These are phyloP conservation scores for Candida maris DNA, from an alignment of 805 yeast genomes.

Conservation along the genomic window DNA sequence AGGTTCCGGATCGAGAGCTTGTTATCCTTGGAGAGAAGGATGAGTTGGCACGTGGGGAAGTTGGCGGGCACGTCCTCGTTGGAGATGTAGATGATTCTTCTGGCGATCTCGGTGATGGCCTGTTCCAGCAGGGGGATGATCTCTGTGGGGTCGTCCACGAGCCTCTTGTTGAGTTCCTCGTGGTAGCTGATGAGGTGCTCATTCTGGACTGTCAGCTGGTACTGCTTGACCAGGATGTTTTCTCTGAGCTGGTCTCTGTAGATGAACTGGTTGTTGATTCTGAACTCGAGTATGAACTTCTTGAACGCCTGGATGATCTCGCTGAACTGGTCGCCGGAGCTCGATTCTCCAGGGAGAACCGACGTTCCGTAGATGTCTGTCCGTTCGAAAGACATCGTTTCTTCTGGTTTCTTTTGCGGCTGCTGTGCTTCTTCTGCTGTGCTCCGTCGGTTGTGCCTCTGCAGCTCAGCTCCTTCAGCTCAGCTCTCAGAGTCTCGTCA, in stretches of 20 bases:
- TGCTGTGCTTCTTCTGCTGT: not conserved
- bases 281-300: conserved; percentile 78
- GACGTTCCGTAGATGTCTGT: conserved; percentile 71
- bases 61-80: conserved; percentile 46
- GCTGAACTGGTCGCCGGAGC: conserved; percentile 57
- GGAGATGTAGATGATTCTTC: conserved; percentile 55
- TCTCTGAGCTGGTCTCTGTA: conserved; percentile 91
- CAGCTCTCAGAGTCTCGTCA: too few species aligned
- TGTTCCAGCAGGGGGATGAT: conserved; percentile 81
- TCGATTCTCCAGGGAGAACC: conserved; percentile 81
- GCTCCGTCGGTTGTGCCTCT: too few species aligned
- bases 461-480: too few species aligned
- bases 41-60: conserved; percentile 82
- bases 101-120: conserved; percentile 83
- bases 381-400: conserved; percentile 70
- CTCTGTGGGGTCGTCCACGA: conserved; percentile 83
- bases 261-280: conserved; percentile 75
- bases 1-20: conserved; percentile 73
- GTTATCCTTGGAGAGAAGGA: conserved; percentile 68
- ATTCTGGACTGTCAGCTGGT: conserved; percentile 66
- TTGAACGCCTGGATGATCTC: conserved; percentile 76
- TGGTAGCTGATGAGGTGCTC: conserved; percentile 85
- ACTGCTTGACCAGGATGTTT: conserved; percentile 73
- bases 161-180: conserved; percentile 81
- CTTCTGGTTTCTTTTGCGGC: not conserved